A percentile compares a stretch with the other conserved stretches of the same genome.
Evolutionary conservation across 176 grass and related monocot species (phyloP).

Genomic region (Musa itinerans): DNA sequence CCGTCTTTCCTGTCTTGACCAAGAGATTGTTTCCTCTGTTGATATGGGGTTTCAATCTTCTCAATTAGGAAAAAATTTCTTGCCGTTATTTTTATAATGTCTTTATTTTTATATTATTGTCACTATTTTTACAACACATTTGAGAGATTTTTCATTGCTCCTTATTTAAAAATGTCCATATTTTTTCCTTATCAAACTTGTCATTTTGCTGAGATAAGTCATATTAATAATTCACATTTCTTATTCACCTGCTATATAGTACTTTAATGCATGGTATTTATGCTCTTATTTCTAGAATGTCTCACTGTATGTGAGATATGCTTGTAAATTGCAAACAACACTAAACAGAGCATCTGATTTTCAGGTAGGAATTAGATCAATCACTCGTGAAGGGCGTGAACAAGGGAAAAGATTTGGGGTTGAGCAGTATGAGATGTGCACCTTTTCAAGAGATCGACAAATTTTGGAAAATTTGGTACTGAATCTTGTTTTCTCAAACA

Average conservation of each 20-base stretch:
- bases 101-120: no score
- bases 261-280: background rate
- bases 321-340: background rate
- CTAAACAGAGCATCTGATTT: background rate
- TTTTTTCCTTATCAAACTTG: background rate
- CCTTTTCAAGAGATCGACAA: slow-evolving; percentile 65
- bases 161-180: background rate
- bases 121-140: no score
- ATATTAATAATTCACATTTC: background rate
- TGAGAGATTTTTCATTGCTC: background rate
- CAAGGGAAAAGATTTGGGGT: slow-evolving; percentile 95
- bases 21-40: no score
- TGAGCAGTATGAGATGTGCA: slow-evolving; percentile 93
- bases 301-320: background rate
- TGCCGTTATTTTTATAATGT: no score
- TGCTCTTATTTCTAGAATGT: background rate
- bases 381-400: slow-evolving; percentile 85
- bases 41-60: no score
- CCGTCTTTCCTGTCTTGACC: no score
- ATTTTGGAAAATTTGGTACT: slow-evolving; percentile 81
- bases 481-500: background rate
- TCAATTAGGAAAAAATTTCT: no score
- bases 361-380: slow-evolving; percentile 84
- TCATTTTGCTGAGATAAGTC: background rate
- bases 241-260: background rate